phyloP scores from a whole-genome alignment of 192 early-diverging fungal species.

The Jimgerdemannia flammicorona region DNA sequence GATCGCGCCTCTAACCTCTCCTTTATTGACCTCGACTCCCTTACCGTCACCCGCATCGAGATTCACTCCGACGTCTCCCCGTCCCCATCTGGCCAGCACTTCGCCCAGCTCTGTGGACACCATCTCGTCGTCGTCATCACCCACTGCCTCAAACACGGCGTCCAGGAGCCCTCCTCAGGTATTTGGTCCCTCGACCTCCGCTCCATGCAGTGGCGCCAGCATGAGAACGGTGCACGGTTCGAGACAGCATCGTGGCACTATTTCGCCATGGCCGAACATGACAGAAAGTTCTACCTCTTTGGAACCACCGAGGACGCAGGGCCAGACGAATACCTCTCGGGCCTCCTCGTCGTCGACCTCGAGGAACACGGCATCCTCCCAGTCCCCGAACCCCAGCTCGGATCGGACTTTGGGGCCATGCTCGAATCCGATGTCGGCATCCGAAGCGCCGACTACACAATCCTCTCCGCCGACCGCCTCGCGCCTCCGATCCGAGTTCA shows the following conservation, averaged over 20 bases:
- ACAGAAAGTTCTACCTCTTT: constrained; percentile 48
- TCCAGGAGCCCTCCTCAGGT: constrained; percentile 43
- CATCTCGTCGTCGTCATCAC: constrained; percentile 54
- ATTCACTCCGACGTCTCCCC: constrained; percentile 47
- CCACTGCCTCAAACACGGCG: constrained; percentile 28
- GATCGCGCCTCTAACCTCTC: constrained; percentile 48
- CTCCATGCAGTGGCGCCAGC: constrained; percentile 50
- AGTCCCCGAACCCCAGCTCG: constrained; percentile 47
- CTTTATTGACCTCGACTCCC: constrained; percentile 49
- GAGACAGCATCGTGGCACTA: constrained; percentile 50
- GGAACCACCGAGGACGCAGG: constrained; percentile 47
- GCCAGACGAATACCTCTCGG: constrained; percentile 56
- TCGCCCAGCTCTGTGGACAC: constrained; percentile 56
- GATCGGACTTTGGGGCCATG: constrained; percentile 39
- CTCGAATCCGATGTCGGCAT: constrained; percentile 24
- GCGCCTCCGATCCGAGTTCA: constrained; percentile 50
- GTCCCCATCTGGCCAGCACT: constrained; percentile 54
- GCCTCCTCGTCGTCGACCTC: constrained; percentile 50
- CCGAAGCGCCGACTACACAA: constrained; percentile 40
- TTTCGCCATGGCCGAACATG: constrained; percentile 52
- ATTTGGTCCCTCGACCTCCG: constrained; percentile 59
- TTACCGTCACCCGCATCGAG: constrained; percentile 40
- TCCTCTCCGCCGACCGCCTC: constrained; percentile 33
- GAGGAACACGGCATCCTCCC: constrained; percentile 49
- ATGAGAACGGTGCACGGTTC: constrained; percentile 27